phyloP scores from a whole-genome alignment of 129 eudicot species.

The Flaveria sonorensis region DNA sequence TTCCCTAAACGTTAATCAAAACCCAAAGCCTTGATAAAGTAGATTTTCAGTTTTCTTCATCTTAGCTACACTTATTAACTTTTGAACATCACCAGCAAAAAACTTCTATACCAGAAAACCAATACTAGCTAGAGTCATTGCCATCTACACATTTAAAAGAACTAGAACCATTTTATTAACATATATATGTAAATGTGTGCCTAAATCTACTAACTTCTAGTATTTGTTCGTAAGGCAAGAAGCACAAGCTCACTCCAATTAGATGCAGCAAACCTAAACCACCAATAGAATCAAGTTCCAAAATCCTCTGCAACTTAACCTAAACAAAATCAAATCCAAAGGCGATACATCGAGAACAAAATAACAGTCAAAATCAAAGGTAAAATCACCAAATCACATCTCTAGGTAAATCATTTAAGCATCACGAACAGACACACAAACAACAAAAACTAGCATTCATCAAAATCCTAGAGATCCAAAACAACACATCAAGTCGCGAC shows the following conservation, averaged over 20 bases:
- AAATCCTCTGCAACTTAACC: constrained; percentile 14
- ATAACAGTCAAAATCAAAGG: constrained; percentile 14
- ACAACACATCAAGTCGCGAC: constrained; percentile 12
- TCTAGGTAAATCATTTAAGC: neutral
- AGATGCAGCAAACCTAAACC: constrained; percentile 12
- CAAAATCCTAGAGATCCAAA: constrained; percentile 19
- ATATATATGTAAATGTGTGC: neutral
- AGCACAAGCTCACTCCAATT: constrained; percentile 13
- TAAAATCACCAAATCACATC: constrained; percentile 3
- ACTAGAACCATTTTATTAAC: constrained; percentile 4
- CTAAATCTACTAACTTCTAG: neutral
- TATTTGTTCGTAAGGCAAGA: constrained; percentile 4
- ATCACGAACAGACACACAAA: constrained; percentile 5
- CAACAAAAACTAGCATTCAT: constrained; percentile 4
- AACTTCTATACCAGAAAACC: too few relatives aligned
- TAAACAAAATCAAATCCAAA: constrained; percentile 8
- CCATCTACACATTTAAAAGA: neutral
- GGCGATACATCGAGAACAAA: neutral
- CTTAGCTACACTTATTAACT: neutral
- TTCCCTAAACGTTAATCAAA: neutral
- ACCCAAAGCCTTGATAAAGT: constrained; percentile 1
- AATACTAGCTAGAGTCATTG: neutral
- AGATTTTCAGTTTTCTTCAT: constrained; percentile 12
- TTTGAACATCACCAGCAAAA: too few relatives aligned
- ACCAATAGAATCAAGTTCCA: neutral